Evolutionary conservation across 345 rosid genomes (phyloP).

Genomic region (Clarkia xantiana): DNA sequence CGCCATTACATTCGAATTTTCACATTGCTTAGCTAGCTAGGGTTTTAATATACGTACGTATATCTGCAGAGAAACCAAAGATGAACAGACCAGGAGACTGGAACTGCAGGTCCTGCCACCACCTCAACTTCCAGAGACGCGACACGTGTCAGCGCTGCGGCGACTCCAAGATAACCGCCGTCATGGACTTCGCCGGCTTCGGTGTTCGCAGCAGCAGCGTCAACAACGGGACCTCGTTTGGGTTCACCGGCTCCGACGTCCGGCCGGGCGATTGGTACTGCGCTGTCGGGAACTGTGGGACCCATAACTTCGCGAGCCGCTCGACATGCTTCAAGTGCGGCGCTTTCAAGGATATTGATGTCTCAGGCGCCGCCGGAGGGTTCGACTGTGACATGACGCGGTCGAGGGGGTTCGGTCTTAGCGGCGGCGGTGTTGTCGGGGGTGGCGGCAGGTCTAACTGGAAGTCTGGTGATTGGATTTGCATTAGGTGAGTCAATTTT

Average conservation of each 20-base stretch:
- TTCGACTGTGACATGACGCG: slow-evolving; percentile 31
- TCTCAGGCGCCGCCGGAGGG: slow-evolving; percentile 15
- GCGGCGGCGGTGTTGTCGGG: slow-evolving; percentile 8
- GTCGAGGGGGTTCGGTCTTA: slow-evolving; percentile 28
- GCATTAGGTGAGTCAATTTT: slow-evolving; percentile 35
- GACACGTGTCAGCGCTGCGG: slow-evolving; percentile 71
- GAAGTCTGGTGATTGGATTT: slow-evolving; percentile 91
- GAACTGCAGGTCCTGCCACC: slow-evolving; percentile 75
- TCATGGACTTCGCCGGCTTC: slow-evolving; percentile 22
- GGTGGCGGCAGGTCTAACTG: slow-evolving; percentile 47
- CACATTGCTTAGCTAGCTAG: too few relatives aligned
- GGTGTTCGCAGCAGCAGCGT: slow-evolving; percentile 10
- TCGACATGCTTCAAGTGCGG: slow-evolving; percentile 91
- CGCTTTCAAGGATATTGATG: slow-evolving; percentile 59
- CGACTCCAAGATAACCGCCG: slow-evolving; percentile 17
- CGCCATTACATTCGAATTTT: too few relatives aligned
- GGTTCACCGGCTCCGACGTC: slow-evolving; percentile 82
- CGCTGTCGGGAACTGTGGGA: slow-evolving; percentile 65
- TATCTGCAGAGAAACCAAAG: slow-evolving; percentile 1
- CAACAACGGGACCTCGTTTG: slow-evolving; percentile 42
- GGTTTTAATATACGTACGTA: too few relatives aligned
- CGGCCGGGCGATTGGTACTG: slow-evolving; percentile 97
- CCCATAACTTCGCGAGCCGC: slow-evolving; percentile 89
- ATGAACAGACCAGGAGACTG: slow-evolving; percentile 83
- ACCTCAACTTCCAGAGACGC: slow-evolving; percentile 78